phyloP scores from a whole-genome alignment of 495 filamentous ascomycete genomes.

The Elasticomyces elasticus region DNA sequence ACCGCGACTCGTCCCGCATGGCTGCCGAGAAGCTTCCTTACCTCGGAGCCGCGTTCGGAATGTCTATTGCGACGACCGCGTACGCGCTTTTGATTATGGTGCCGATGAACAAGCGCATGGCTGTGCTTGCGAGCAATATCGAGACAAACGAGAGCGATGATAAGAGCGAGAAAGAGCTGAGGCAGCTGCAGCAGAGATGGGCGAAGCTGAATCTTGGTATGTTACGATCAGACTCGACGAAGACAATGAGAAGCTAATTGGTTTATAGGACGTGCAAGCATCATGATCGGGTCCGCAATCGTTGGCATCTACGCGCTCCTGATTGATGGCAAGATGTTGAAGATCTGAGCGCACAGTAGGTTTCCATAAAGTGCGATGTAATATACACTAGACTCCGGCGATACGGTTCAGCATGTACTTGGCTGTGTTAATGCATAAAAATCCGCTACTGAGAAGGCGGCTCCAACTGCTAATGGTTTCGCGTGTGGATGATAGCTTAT shows the following conservation, averaged over 20 bases:
- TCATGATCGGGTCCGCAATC: conserved; percentile 19
- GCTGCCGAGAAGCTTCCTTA: conserved; percentile 10
- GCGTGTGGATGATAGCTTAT: too few species aligned
- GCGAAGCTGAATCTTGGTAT: conserved; percentile 16
- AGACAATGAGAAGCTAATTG: neutral
- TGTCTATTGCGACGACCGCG: conserved; percentile 13
- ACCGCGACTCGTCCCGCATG: conserved; percentile 3
- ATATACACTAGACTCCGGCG: too few species aligned
- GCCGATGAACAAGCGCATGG: conserved; percentile 19
- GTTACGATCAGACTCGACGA: neutral
- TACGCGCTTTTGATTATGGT: conserved; percentile 22
- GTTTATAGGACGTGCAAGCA: conserved; percentile 10
- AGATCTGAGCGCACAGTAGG: neutral
- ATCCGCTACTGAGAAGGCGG: too few species aligned
- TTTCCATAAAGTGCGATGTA: too few species aligned
- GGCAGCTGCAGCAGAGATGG: conserved; percentile 17
- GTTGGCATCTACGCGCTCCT: conserved; percentile 8
- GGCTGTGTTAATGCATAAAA: too few species aligned
- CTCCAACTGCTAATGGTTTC: too few species aligned
- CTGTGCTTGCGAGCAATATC: conserved; percentile 7
- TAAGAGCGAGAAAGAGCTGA: conserved; percentile 15
- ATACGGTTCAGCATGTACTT: too few species aligned
- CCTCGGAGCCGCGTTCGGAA: neutral
- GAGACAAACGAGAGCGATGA: conserved; percentile 8
- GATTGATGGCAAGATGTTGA: conserved; percentile 1